Evolutionary conservation across 2,329 filamentous ascomycete genomes (phyloP), one percentile per base, ranked within the genome.

Genomic region (Aphanocladium album): DNA sequence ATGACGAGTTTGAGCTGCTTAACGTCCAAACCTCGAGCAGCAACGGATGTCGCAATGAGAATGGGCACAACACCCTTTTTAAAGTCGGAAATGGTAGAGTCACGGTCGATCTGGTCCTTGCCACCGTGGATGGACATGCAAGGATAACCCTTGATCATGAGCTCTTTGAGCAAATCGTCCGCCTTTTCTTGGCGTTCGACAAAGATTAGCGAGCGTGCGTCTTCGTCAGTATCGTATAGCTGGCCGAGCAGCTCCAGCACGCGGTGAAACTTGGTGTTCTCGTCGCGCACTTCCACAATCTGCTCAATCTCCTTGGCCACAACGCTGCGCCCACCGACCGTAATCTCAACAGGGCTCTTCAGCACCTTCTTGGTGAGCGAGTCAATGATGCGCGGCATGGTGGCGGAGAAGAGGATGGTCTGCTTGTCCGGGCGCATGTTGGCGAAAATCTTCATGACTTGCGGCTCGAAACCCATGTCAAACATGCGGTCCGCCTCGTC

Each of bases 401-500:
- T 99, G 4, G 95, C 95, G 0, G 95, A 98, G 74, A 98, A 99
- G 25, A 98, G 82, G 56, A 98, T 92, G 0, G 92, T 96, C 72
- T 99, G 95, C 55, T 90, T 88, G 72, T 97, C 90, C 0, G 95
- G 93, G 52, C 95, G 88, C 72, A 96, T 89, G 69, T 95, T 96
- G 66, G 87, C 86, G 71, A 98, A 87, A 62, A 99, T 95, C 74
- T 96, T 97, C 86, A 95, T 95, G 58, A 99, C 93, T 73, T 99
- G 95, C 2, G 95, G 93, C 75, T 96, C 93, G 70, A 99, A 99
- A 16, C 95, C 95, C 95, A 99, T 98, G 73, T 99, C 95, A 72
- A 98, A 97, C 95, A 99, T 98, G 64, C 95, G 89, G 75, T 99
- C 95, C 52, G 95, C 95, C 76, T 99, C 95, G 71, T 99, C 95